Base-by-base conservation (phyloP, 139 green algal species). In the Micromonas commoda region DNA sequence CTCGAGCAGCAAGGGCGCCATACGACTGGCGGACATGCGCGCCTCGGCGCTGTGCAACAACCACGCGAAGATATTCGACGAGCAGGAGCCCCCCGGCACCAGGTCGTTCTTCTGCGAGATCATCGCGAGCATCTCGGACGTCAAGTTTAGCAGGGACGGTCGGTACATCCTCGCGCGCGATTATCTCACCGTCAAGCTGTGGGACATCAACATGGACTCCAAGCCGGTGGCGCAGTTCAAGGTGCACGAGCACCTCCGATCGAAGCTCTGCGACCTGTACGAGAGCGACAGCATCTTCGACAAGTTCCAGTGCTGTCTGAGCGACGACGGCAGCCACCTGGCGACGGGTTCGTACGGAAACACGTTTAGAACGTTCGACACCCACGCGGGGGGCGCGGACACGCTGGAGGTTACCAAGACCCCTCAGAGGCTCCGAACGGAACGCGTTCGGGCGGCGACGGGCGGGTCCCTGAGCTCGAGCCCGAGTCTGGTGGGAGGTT, bases 231-330 rank as follows among this genome's bases (percentile, higher is more conserved):
- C 84, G 4, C 89, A 87, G 0, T 96, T 94, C 85, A 89, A 89
- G 65, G 91, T 98, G 68, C 95, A 99, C 39, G 96, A 99, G 80
- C 83, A 91, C 57, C 83, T 99, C 75, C 85, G 92, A 39, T 63
- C 85, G 26, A 87, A 86, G 89, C 85, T 99, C 63, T 96, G 90
- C 81, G 93, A 99, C 81, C 83, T 99, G 78, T 99, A 99, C 82
- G 96, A 99, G 86, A 98, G 93, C 78, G 96, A 99, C 86, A 92
- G 82, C 82, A 97, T 99, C 69, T 99, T 99, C 77, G 95, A 99
- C 88, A 98, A 98, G 87, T 98, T 98, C 81, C 93, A 97, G 83
- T 96, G 91, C 84, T 90, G 81, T 73, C 84, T 96, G 60, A 96
- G 87, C 68, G 89, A 90, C 9, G 80, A 89, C 26, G 92, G 93